phyloP scores from a whole-genome alignment of 1,284 basidiomycete species.

The Fomitopsis pinicola region DNA sequence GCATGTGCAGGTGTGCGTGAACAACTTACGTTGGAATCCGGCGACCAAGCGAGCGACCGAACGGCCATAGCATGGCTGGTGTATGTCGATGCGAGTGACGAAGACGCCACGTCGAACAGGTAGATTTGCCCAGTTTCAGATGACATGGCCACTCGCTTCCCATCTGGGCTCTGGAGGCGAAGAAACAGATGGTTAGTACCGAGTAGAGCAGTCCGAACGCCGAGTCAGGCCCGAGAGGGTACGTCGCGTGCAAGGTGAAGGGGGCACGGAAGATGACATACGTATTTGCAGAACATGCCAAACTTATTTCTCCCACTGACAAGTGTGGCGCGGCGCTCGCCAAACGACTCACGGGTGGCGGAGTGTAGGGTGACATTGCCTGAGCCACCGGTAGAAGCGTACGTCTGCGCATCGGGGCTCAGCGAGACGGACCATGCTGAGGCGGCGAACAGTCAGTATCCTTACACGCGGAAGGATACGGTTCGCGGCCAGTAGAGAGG shows the following conservation, averaged over 20 bases:
- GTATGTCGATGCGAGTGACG: constrained; percentile 62
- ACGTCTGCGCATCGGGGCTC: constrained; percentile 66
- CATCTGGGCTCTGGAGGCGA: constrained; percentile 72
- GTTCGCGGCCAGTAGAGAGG: background rate
- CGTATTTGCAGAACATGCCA: constrained; percentile 77
- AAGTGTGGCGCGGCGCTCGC: constrained; percentile 50
- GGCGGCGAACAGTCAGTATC: background rate
- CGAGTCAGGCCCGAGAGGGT: background rate
- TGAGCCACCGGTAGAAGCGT: constrained; percentile 75
- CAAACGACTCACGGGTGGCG: constrained; percentile 56
- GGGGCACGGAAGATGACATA: constrained; percentile 35
- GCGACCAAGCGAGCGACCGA: constrained; percentile 79
- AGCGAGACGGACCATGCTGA: constrained; percentile 80
- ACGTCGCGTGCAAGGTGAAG: background rate
- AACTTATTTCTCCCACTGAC: constrained; percentile 75
- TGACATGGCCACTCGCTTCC: constrained; percentile 70
- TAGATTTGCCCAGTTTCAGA: constrained; percentile 80
- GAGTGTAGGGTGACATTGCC: constrained; percentile 71
- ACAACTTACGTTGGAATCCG: constrained; percentile 57
- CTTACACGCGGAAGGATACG: background rate
- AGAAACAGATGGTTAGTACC: background rate
- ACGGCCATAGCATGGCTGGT: constrained; percentile 85
- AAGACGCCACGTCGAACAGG: constrained; percentile 72
- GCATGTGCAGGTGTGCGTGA: background rate
- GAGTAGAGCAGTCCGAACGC: background rate